Conservation (phyloP, 148 eudicot species). For the Arbutus unedo region DNA sequence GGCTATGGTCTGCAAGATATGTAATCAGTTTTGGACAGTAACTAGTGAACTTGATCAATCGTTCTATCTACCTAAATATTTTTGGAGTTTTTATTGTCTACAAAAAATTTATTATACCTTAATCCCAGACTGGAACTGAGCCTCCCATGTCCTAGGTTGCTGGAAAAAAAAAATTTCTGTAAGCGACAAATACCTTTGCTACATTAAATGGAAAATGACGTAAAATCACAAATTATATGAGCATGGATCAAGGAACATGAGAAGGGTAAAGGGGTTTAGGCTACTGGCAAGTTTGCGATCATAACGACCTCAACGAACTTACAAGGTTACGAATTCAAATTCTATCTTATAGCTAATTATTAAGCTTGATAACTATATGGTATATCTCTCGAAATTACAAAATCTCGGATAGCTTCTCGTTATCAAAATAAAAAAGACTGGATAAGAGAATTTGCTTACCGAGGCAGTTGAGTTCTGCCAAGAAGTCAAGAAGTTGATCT, state of each 20-base stretch:
- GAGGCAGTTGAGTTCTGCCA: slow-evolving; percentile 95
- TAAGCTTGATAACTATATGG: background rate
- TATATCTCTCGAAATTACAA: background rate
- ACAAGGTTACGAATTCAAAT: background rate
- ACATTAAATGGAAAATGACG: background rate
- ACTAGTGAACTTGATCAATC: background rate
- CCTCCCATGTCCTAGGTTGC: slow-evolving; percentile 99
- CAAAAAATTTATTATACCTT: too few species aligned
- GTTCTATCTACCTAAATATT: too few species aligned
- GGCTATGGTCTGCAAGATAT: slow-evolving; percentile 81
- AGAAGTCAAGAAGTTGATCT: slow-evolving; percentile 88
- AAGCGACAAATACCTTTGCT: background rate
- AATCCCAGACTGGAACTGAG: slow-evolving; percentile 96
- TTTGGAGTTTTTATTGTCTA: too few species aligned
- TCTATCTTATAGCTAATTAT: too few species aligned
- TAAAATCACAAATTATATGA: slow-evolving; percentile 12
- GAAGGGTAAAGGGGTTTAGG: too few species aligned
- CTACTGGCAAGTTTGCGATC: too few species aligned
- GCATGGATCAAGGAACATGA: background rate
- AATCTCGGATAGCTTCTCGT: background rate
- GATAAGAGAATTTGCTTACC: slow-evolving; percentile 33
- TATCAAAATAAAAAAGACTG: background rate
- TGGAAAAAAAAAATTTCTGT: slow-evolving; percentile 27
- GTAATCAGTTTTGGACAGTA: background rate
- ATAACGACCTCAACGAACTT: background rate